phyloP scores from a whole-genome alignment of 179 eudicot genomes.

The Camellia oleifera region DNA sequence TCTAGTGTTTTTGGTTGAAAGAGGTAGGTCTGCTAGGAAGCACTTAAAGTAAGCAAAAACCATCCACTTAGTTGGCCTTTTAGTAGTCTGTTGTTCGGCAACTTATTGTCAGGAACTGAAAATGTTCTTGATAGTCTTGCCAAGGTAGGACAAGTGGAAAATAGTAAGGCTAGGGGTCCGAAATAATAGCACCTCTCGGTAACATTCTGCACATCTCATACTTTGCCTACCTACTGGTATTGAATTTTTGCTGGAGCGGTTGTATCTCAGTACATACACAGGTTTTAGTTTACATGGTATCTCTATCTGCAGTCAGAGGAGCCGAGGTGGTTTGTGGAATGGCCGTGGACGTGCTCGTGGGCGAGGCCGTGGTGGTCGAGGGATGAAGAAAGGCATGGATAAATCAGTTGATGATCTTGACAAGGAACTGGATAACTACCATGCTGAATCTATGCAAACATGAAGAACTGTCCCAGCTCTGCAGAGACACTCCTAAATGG shows the following conservation, averaged over 20 bases:
- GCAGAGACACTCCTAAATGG: background rate
- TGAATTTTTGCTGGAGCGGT: background rate
- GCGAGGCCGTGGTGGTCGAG: constrained; percentile 21
- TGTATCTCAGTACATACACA: background rate
- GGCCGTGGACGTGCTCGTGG: constrained; percentile 49
- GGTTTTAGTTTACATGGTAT: background rate
- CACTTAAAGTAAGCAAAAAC: too few relatives aligned
- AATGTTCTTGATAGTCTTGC: background rate
- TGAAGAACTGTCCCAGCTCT: constrained; percentile 9
- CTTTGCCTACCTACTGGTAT: background rate
- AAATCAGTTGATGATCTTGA: constrained; percentile 87
- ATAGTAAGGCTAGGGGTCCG: too few relatives aligned
- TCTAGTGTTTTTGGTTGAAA: background rate
- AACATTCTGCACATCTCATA: background rate
- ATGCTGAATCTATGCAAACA: constrained; percentile 77
- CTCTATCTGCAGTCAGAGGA: constrained; percentile 40
- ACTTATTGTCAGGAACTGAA: background rate
- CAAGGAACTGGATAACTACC: constrained; percentile 84
- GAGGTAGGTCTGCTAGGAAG: background rate
- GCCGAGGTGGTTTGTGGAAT: constrained; percentile 49
- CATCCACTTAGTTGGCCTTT: background rate
- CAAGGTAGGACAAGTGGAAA: background rate
- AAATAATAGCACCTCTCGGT: background rate
- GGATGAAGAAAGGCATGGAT: constrained; percentile 39
- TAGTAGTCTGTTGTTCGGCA: background rate